These are phyloP conservation scores for Sporisorium scitamineum DNA, from an alignment of 1,284 basidiomycete genomes.

Conservation along the genomic window DNA sequence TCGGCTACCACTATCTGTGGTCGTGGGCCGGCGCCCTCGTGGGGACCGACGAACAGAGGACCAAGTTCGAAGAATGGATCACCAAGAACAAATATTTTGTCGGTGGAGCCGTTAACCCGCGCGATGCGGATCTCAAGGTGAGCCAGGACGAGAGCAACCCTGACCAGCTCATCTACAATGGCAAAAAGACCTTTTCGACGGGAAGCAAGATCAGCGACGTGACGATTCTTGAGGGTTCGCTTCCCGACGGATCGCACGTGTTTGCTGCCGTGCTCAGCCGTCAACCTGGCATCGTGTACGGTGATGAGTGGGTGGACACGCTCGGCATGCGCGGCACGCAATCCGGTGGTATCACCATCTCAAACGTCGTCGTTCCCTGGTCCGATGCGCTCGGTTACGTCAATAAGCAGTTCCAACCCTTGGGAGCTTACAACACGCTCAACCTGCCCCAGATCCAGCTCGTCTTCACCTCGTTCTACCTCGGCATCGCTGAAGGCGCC, in stretches of 20 bases:
- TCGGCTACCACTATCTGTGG: constrained; percentile 63
- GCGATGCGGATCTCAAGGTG: constrained; percentile 66
- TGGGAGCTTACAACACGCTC: constrained; percentile 68
- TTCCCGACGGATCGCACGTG: constrained; percentile 60
- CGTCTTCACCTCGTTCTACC: constrained; percentile 68
- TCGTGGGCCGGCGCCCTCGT: constrained; percentile 62
- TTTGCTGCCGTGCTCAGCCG: constrained; percentile 66
- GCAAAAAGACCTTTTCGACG: constrained; percentile 68
- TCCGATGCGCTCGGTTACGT: constrained; percentile 61
- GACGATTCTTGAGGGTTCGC: constrained; percentile 67
- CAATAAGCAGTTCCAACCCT: constrained; percentile 52
- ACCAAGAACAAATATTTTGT: constrained; percentile 63
- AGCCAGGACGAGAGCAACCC: constrained; percentile 52
- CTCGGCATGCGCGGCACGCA: constrained; percentile 69
- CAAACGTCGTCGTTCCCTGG: constrained; percentile 62
- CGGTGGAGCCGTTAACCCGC: constrained; percentile 69
- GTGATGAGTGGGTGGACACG: constrained; percentile 69
- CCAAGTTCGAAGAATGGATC: constrained; percentile 46
- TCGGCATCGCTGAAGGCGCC: constrained; percentile 68
- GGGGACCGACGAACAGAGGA: constrained; percentile 62
- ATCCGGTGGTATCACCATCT: constrained; percentile 62
- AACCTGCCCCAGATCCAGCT: constrained; percentile 68
- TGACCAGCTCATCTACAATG: constrained; percentile 62
- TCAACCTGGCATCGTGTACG: constrained; percentile 64
- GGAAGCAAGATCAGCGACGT: constrained; percentile 68